Conservation (phyloP, 2,329 filamentous ascomycete genomes). For the Diplodia intermedia region DNA sequence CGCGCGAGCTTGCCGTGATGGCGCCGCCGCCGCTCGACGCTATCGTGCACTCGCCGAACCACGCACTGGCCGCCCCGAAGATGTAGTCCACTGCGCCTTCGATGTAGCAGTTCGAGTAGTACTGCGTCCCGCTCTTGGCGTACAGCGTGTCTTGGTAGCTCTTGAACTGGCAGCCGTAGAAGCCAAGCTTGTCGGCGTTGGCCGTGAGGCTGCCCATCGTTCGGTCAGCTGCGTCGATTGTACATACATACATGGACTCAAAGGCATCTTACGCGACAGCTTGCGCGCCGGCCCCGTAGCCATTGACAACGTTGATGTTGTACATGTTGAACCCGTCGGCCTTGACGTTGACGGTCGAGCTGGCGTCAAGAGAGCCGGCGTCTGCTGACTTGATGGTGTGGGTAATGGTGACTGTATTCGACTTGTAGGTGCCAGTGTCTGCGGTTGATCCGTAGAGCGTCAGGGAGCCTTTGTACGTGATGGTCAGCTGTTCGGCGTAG, state of each 20-base stretch:
- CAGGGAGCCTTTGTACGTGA: conserved; percentile 58
- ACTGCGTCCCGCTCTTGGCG: conserved; percentile 57
- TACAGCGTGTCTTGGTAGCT: conserved; percentile 64
- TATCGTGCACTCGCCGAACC: conserved; percentile 56
- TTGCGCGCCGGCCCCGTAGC: conserved; percentile 36
- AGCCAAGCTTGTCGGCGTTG: conserved; percentile 59
- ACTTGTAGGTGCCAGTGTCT: conserved; percentile 55
- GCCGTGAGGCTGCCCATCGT: conserved; percentile 60
- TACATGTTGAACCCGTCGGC: conserved; percentile 64
- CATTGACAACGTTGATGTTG: conserved; percentile 65
- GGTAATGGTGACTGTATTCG: conserved; percentile 66
- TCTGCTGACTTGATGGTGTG: conserved; percentile 51
- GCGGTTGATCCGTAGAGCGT: conserved; percentile 68
- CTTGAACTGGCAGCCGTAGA: conserved; percentile 63
- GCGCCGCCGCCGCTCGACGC: conserved; percentile 38
- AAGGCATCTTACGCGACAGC: conserved; percentile 22
- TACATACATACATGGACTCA: too few species aligned
- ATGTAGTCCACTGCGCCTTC: conserved; percentile 65
- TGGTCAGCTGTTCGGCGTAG: conserved; percentile 67
- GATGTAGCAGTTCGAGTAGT: conserved; percentile 64
- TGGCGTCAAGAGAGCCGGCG: conserved; percentile 58
- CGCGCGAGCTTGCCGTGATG: conserved; percentile 48
- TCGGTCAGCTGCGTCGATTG: conserved; percentile 44
- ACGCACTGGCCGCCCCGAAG: conserved; percentile 61
- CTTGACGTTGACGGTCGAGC: conserved; percentile 57